Evolutionary conservation across 169 alveolate genomes (phyloP), one percentile per base, ranked within the genome.

Genomic region (Cryptosporidium bovis): DNA sequence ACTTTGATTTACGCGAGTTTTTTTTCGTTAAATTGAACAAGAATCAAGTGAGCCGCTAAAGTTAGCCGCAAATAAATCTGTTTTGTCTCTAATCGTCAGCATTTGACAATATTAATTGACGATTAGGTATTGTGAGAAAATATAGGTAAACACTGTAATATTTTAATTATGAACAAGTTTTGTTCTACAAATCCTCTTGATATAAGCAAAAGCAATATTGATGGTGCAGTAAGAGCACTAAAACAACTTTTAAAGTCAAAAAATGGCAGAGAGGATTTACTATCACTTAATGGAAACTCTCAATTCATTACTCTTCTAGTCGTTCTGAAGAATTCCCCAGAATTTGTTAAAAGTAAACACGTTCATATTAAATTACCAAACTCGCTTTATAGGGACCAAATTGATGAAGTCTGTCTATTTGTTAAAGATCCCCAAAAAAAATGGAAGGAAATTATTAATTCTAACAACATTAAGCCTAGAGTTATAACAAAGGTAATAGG

Each of bases 351-450:
- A 77, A 77, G 87, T 27, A 77, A 77, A 29, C 87, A 77, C 5
- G 65, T 77, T 6, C 29, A 31, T 6, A 60, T 77, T 16, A 62
- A 77, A 20, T 40, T 77, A 5, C 60, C 87, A 13, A 77, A 77
- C 27, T 46, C 77, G 3, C 18, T 77, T 16, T 77, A 77, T 29
- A 77, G 36, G 13, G 36, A 67, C 20, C 77, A 68, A 1, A 24
- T 36, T 15, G 64, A 71, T 2, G 92, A 82, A 71, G 92, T 58
- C 50, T 91, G 94, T 51, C 55, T 91, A 64, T 66, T 91, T 13
- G 94, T 91, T 1, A 69, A 66, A 10, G 94, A 91, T 56, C 94
- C 94, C 10, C 94, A 91, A 67, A 55, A 92, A 20, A 91, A 91
- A 85, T 91, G 93, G 93, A 91, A 91, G 51, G 94, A 91, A 31